Conservation (phyloP, 2,329 filamentous ascomycete genomes). For the Fusarium redolens region DNA sequence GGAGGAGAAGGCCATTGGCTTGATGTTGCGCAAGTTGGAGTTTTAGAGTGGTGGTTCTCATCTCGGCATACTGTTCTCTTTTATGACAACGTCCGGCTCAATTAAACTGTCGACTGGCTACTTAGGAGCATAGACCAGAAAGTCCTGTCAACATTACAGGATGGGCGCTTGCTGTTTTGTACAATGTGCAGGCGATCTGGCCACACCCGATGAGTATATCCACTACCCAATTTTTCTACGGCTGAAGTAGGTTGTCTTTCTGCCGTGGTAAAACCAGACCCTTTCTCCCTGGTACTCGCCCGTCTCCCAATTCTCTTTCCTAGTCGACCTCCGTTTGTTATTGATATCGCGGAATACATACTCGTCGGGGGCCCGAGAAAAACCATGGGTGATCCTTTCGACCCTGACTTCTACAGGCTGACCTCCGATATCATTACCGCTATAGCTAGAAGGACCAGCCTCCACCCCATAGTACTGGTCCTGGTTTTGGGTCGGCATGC, state of each 20-base stretch:
- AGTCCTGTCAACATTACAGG: neutral
- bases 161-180: neutral
- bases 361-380: constrained; percentile 1
- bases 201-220: neutral
- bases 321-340: neutral
- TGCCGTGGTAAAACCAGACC: neutral
- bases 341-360: neutral
- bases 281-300: neutral
- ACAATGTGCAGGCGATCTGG: neutral
- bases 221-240: neutral
- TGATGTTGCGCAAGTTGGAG: neutral
- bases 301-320: neutral
- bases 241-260: neutral
- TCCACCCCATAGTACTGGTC: neutral
- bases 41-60: neutral
- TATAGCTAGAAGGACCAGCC: neutral
- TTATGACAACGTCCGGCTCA: neutral
- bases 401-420: neutral
- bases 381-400: neutral
- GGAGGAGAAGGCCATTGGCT: neutral
- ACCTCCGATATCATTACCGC: neutral
- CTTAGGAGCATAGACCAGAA: neutral
- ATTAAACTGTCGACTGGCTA: neutral
- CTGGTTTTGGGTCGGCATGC: neutral
- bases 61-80: neutral